Base-by-base conservation (phyloP, 2,329 filamentous ascomycete genomes). In the Phialophora verrucosa region DNA sequence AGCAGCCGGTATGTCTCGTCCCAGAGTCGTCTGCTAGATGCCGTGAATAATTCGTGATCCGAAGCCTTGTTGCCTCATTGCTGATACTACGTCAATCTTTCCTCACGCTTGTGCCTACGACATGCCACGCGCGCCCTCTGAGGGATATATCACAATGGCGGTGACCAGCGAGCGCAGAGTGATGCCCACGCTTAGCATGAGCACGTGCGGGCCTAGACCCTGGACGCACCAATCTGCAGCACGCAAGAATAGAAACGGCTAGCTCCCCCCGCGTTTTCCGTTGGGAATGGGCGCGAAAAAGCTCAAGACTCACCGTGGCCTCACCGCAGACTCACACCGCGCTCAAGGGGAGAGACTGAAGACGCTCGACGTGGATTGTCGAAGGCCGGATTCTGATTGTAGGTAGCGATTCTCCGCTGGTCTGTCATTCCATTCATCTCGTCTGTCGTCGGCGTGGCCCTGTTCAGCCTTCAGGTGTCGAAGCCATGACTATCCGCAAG, bases 401-500 rank as follows among this genome's bases (percentile, higher is more conserved):
- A 50, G 29, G 4, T 6, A 23, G 11, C 35, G 25, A 7, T 20
- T 42, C 47, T 53, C 12, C 8, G 29, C 5, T 6, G 7, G 11
- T 20, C 20, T 8, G 6, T 54, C 31, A 4, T 11, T 14, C 17
- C 20, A 44, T 25, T 7, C 58, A n/a, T 60, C 31, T 60, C 31
- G 14, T 12, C 20, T 31, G 23, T 44, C 4, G 17, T 59, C 44
- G 32, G 32, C 8, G 23, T 29, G 10, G 31, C 23, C 27, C 49
- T 17, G 25, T 51, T 23, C 23, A 12, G 27, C 57, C 31, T 49
- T 20, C 23, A n/a, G 44, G 51, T 42, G 44, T 38, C 47, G 17
- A 25, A 60, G 63, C 53, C 54, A 69, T 69, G 66, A 69, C 66
- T n/a, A 61, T 70, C 44, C 63, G 68, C 29, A 67, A 67, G 49